A percentile compares a stretch with the other conserved stretches of the same genome.
phyloP scores from a whole-genome alignment of 306 rosid genomes.

The Gillenia trifoliata region DNA sequence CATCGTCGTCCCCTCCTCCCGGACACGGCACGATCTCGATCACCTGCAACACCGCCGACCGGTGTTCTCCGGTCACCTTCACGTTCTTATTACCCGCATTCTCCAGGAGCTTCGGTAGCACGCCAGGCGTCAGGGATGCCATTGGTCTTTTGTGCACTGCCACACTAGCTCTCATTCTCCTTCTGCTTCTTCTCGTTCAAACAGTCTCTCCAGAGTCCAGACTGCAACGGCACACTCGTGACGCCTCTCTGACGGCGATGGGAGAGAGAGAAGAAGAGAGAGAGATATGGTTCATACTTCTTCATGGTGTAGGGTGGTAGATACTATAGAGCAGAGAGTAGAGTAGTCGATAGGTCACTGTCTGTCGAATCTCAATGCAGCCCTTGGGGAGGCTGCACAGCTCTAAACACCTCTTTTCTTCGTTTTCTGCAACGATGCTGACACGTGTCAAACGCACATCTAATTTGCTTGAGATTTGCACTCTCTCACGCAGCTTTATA shows the following conservation, averaged over 20 bases:
- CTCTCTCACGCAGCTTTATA: neutral
- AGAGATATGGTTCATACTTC: neutral
- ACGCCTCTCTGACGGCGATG: too few species aligned
- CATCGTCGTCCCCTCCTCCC: neutral
- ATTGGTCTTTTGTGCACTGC: neutral
- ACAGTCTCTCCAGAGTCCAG: neutral
- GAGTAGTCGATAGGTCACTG: neutral
- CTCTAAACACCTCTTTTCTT: neutral
- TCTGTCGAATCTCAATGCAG: neutral
- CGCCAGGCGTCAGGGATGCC: neutral
- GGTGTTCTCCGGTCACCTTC: neutral
- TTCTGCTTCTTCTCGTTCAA: neutral
- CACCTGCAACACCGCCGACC: neutral
- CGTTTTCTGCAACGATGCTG: neutral
- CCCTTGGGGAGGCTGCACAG: neutral
- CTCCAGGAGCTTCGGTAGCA: neutral
- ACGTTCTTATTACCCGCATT: neutral
- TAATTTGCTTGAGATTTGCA: neutral
- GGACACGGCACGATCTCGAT: neutral
- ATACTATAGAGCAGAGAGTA: neutral
- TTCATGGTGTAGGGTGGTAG: neutral
- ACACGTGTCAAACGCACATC: neutral
- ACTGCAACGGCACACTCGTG: neutral
- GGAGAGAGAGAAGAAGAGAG: too few species aligned
- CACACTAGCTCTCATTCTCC: neutral